Evolutionary conservation across 2,329 filamentous ascomycete genomes (phyloP).

Genomic region (Pseudogymnoascus sp.): DNA sequence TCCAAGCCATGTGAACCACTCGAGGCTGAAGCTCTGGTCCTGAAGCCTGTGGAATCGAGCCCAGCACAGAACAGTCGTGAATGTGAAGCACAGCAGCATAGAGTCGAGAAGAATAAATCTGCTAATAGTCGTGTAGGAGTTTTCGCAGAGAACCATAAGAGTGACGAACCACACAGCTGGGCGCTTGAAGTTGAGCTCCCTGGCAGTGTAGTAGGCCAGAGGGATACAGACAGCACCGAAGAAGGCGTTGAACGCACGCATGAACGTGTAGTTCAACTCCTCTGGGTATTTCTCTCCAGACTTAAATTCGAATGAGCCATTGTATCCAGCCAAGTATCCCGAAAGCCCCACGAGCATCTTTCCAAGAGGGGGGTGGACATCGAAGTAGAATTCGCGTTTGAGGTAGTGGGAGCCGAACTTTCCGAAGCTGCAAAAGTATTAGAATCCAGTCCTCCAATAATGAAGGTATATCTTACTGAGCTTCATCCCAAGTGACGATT

Average conservation of each 20-base stretch:
- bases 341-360: constrained; percentile 98
- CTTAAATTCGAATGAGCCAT: constrained; percentile 99
- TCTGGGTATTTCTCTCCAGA: constrained; percentile 91
- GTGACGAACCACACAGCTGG: constrained; percentile 92
- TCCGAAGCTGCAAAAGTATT: constrained; percentile 56
- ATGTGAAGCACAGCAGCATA: constrained; percentile 98
- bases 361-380: constrained; percentile 87
- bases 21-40: constrained; percentile 73
- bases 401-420: constrained; percentile 99
- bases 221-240: constrained; percentile 92
- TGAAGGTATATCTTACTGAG: constrained; percentile 48
- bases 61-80: constrained; percentile 95
- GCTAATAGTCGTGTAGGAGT: constrained; percentile 98
- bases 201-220: constrained; percentile 89
- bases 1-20: constrained; percentile 94
- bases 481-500: constrained; percentile 71
- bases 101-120: constrained; percentile 97
- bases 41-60: constrained; percentile 89
- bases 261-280: constrained; percentile 94
- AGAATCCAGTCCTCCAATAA: constrained; percentile 29
- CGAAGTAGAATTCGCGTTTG: constrained; percentile 99
- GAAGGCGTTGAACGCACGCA: constrained; percentile 94
- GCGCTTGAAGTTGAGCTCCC: constrained; percentile 77
- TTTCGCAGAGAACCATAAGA: constrained; percentile 96
- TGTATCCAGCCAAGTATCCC: constrained; percentile 93